Conservation (phyloP, 495 filamentous ascomycete genomes). For the Pseudomonodictys pantanalensis region DNA sequence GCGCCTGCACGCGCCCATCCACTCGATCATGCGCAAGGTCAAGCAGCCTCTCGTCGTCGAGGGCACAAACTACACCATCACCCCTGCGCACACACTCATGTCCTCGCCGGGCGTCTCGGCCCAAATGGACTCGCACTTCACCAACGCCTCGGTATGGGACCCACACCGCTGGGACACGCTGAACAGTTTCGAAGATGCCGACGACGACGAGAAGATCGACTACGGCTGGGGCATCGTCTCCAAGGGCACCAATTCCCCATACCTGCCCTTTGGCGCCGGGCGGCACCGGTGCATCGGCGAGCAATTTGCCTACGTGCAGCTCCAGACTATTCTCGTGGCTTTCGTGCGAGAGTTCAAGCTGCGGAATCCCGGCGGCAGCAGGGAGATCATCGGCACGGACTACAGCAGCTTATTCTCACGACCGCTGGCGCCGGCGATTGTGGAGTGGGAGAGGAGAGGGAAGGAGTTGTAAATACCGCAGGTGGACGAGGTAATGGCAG, state of each 20-base stretch:
- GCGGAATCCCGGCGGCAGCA: conserved; percentile 63
- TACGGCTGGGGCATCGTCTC: conserved; percentile 92
- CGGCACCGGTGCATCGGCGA: conserved; percentile 95
- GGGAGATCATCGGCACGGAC: conserved; percentile 75
- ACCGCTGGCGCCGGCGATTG: conserved; percentile 20
- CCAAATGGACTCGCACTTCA: conserved; percentile 70
- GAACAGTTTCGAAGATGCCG: conserved; percentile 48
- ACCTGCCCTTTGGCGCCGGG: conserved; percentile 92
- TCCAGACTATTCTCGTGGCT: conserved; percentile 78
- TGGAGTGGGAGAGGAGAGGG: conserved; percentile 30
- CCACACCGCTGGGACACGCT: conserved; percentile 75
- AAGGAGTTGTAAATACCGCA: conserved; percentile 8
- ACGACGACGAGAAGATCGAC: conserved; percentile 73
- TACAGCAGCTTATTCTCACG: conserved; percentile 47
- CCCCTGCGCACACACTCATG: conserved; percentile 70
- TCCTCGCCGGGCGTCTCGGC: conserved; percentile 77
- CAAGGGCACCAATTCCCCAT: conserved; percentile 83
- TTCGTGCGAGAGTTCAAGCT: conserved; percentile 75
- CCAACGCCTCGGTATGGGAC: conserved; percentile 76
- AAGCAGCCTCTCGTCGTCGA: conserved; percentile 64
- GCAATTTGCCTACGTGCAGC: conserved; percentile 92
- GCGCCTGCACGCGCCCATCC: conserved; percentile 62
- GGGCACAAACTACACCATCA: conserved; percentile 75
- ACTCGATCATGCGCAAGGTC: conserved; percentile 60
- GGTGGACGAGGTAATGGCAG: not conserved